Conservation (phyloP, 192 early-diverging fungal species). For the Physocladia obscura region DNA sequence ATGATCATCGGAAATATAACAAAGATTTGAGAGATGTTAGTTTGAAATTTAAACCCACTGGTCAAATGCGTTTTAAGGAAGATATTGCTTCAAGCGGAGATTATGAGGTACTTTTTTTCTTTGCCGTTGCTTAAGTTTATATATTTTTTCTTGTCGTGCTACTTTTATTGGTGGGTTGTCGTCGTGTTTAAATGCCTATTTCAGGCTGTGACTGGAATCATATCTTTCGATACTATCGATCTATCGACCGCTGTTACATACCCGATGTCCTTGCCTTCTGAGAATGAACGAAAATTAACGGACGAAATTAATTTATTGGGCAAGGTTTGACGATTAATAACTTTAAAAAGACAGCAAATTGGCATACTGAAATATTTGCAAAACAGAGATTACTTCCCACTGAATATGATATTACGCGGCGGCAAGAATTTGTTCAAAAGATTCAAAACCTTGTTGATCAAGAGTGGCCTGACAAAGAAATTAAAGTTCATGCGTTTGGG, state of each 20-base stretch:
- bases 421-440: conserved; percentile 69
- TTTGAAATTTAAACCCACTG: not conserved
- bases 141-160: too few relatives aligned
- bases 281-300: not conserved
- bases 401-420: not conserved
- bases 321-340: not conserved
- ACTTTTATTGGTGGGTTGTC: not conserved
- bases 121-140: too few relatives aligned
- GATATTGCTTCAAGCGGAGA: not conserved
- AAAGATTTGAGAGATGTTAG: not conserved
- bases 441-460: conserved; percentile 72
- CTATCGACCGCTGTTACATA: not conserved
- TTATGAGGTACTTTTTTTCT: conserved; percentile 1
- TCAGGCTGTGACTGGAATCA: not conserved
- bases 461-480: conserved; percentile 80
- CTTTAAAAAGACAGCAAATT: not conserved
- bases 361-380: not conserved
- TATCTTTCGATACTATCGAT: not conserved
- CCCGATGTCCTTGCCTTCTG: not conserved
- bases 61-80: not conserved
- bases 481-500: conserved; percentile 86
- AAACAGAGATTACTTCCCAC: not conserved
- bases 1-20: not conserved
- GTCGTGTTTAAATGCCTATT: not conserved
- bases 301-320: not conserved